Percentiles rank a stretch among this genome's conserved stretches.
Evolutionary conservation across 78 protist genomes (phyloP).

Genomic region (Dictyostelium citrinum): DNA sequence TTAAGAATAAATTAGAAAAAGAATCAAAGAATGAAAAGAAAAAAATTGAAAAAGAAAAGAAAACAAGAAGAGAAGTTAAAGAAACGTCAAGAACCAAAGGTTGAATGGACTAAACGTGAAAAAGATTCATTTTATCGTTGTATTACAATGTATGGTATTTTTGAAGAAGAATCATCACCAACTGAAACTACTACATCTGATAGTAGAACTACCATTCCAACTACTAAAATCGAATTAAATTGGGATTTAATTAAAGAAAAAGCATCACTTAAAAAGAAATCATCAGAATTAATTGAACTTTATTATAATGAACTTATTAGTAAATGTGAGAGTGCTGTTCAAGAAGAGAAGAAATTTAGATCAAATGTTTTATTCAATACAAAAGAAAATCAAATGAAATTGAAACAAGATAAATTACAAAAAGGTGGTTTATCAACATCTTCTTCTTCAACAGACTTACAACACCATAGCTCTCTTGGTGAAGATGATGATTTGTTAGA

Average conservation of each 20-base stretch:
- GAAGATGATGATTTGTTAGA: neutral
- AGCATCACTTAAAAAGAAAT: slow-evolving; percentile 71
- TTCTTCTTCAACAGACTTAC: neutral
- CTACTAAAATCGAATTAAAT: neutral
- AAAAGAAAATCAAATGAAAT: neutral
- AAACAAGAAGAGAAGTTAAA: slow-evolving; percentile 27
- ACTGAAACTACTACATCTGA: neutral
- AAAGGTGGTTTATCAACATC: neutral
- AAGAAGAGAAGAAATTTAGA: slow-evolving; percentile 6
- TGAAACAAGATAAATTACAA: neutral
- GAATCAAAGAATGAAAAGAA: slow-evolving; percentile 16
- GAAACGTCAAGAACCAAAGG: slow-evolving; percentile 24
- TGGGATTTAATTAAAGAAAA: slow-evolving; percentile 73
- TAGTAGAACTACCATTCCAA: neutral
- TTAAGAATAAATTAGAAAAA: slow-evolving; percentile 30
- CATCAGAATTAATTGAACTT: slow-evolving; percentile 43
- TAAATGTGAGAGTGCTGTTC: slow-evolving; percentile 23
- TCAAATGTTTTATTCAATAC: neutral
- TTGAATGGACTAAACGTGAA: slow-evolving; percentile 81
- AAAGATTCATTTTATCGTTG: slow-evolving; percentile 51
- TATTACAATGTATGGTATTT: slow-evolving; percentile 51
- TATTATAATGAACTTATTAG: slow-evolving; percentile 38
- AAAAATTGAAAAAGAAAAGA: slow-evolving; percentile 21
- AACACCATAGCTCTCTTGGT: neutral
- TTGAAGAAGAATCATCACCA: neutral